Evolutionary conservation across 108 stramenopile species (phyloP).

Genomic region (Cyclotella cryptica): DNA sequence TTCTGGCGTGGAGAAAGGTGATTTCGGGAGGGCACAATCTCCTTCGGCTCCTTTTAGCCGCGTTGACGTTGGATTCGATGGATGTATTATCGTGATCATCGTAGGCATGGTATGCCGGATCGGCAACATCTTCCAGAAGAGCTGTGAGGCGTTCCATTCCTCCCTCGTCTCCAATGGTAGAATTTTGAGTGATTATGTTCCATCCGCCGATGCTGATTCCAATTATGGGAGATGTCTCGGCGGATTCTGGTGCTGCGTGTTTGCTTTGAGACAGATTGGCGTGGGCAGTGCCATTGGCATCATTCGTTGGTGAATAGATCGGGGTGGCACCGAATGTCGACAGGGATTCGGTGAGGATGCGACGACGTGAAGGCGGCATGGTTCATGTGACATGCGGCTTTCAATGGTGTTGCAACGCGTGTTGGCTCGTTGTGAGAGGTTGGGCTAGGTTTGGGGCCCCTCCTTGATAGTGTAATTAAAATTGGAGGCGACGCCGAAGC

Average conservation of each 20-base stretch:
- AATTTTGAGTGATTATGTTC: conserved; percentile 46
- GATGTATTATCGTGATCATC: neutral
- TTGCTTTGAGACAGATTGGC: neutral
- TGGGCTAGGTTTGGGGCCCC: no score
- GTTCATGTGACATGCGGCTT: no score
- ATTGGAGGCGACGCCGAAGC: no score
- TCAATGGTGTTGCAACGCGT: neutral
- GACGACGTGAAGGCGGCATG: conserved; percentile 21
- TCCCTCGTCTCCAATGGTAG: conserved; percentile 43
- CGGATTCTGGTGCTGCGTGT: neutral
- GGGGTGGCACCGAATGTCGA: conserved; percentile 5
- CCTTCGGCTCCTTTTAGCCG: conserved; percentile 13
- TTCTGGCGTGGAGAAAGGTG: conserved; percentile 67
- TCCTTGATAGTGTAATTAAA: no score
- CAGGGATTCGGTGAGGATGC: conserved; percentile 6
- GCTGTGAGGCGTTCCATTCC: conserved; percentile 41
- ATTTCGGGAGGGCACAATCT: conserved; percentile 77
- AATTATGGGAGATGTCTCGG: conserved; percentile 4
- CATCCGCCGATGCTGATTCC: conserved; percentile 38
- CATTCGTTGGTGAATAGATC: neutral
- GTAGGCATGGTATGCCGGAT: neutral
- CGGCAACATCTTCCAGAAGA: conserved; percentile 32
- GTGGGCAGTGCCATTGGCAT: neutral
- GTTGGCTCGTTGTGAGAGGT: no score
- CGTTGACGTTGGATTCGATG: neutral